Evolutionary conservation across 2,329 filamentous ascomycete genomes (phyloP), one percentile per base, ranked within the genome.

Genomic region (Colletotrichum shisoi): DNA sequence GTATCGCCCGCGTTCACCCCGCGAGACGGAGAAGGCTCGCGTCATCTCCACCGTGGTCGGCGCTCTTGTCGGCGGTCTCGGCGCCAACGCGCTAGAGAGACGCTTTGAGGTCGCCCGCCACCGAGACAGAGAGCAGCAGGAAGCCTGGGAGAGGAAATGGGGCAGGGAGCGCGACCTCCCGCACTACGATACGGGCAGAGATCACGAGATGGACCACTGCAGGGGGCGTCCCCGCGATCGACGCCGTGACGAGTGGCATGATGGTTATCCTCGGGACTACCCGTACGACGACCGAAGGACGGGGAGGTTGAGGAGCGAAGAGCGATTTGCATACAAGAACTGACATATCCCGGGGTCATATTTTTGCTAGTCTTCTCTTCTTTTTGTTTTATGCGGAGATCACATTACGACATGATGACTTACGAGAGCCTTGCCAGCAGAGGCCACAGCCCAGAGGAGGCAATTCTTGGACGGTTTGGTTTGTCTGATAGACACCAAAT

Each of bases 31-130:
- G 40, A 75, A 76, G 57, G 75, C 76, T 57, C 75, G 76, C 60
- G 74, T 82, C 58, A 73, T 85, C 17, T 81, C 82, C 3, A 85
- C 85, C 11, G 75, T 86, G 11, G 78, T 86, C 3, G 84, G 85
- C 2, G 85, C 84, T 1, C 82, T 85, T 3, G 83, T 85, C 0
- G 84, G 84, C 3, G 84, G 84, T 3, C 77, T 87, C 11, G 84
- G 83, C 4, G 84, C 84, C 13, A 87, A 84, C 60, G 82, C 81
- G 15, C 72, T 84, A 42, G 80, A 82, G 69, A 81, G 79, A 69
- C 76, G 76, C 52, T 73, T 83, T 12, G 81, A 83, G 71, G 73
- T 74, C 57, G 75, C 76, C 7, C 74, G 75, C 13, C 75, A 76
- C 15, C 74, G 74, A 39, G 76, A 75, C 52, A 73, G 73, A 39